A percentile compares a stretch with the other conserved stretches of the same genome.
Evolutionary conservation across 2,329 filamentous ascomycete genomes (phyloP).

Genomic region (Ceratocystis huliohia): DNA sequence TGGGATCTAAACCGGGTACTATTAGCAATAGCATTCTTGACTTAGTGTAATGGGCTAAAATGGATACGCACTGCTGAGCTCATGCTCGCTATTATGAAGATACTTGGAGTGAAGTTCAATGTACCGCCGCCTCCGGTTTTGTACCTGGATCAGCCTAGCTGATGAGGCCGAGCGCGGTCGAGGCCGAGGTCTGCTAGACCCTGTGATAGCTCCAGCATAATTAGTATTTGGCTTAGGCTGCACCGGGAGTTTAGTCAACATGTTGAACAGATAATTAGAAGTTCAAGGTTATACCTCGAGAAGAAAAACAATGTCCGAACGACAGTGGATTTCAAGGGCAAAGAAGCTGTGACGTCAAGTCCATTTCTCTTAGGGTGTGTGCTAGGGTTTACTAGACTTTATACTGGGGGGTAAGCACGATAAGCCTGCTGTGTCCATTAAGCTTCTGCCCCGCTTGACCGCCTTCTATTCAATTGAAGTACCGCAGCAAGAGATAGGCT

Average conservation of each 20-base stretch:
- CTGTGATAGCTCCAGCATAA: not conserved
- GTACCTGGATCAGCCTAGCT: slow-evolving; percentile 41
- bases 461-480: too few relatives aligned
- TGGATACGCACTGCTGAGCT: slow-evolving; percentile 37
- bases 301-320: too few relatives aligned
- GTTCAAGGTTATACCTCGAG: too few relatives aligned
- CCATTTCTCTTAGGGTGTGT: too few relatives aligned
- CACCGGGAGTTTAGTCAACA: not conserved
- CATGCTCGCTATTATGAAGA: slow-evolving; percentile 45
- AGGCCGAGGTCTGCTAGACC: not conserved
- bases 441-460: too few relatives aligned
- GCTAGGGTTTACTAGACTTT: too few relatives aligned
- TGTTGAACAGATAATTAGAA: not conserved
- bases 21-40: too few relatives aligned
- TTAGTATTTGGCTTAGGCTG: not conserved
- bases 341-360: not conserved
- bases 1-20: slow-evolving; percentile 42
- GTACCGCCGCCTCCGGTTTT: slow-evolving; percentile 69
- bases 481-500: too few relatives aligned
- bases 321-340: too few relatives aligned
- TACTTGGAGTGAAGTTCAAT: slow-evolving; percentile 61
- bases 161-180: slow-evolving; percentile 31
- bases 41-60: not conserved
- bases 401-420: too few relatives aligned
- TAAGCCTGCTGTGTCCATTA: too few relatives aligned